These are phyloP conservation scores for Aschersonia sp. DNA, from an alignment of 2,329 filamentous ascomycete genomes.

Conservation along the genomic window DNA sequence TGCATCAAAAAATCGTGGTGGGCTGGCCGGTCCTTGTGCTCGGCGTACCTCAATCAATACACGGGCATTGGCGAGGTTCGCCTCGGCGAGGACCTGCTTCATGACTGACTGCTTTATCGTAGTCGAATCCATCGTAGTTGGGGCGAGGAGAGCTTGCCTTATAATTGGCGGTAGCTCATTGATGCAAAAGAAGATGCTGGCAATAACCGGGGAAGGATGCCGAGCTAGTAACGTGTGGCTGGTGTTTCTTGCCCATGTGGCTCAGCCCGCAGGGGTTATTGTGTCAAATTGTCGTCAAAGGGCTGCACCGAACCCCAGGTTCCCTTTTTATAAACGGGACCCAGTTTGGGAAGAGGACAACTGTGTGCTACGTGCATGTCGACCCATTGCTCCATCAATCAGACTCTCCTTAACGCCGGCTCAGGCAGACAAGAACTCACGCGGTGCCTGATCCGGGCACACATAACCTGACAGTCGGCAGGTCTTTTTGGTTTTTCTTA, in stretches of 20 bases:
- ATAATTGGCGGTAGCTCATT: background rate
- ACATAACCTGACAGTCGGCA: background rate
- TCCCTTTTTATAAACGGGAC: background rate
- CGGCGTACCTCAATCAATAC: constrained; percentile 50
- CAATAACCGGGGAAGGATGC: background rate
- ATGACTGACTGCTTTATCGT: constrained; percentile 47
- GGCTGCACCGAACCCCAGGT: constrained; percentile 8
- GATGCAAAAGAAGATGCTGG: constrained; percentile 7
- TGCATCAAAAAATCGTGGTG: no score
- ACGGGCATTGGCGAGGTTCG: constrained; percentile 53
- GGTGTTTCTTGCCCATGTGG: constrained; percentile 1
- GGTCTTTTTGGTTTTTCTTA: background rate
- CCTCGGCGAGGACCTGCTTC: constrained; percentile 48
- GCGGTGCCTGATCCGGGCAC: background rate
- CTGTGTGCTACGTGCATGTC: background rate
- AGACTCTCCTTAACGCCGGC: background rate
- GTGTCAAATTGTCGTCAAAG: background rate
- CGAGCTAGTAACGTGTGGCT: background rate
- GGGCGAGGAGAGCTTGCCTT: background rate
- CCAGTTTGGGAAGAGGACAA: constrained; percentile 10
- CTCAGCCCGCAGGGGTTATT: background rate
- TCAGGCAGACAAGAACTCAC: background rate
- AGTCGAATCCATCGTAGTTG: constrained; percentile 38
- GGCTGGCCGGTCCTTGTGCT: background rate
- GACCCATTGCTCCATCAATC: background rate